Conservation (phyloP, 495 filamentous ascomycete genomes). For the Penicillium bialowiezense region DNA sequence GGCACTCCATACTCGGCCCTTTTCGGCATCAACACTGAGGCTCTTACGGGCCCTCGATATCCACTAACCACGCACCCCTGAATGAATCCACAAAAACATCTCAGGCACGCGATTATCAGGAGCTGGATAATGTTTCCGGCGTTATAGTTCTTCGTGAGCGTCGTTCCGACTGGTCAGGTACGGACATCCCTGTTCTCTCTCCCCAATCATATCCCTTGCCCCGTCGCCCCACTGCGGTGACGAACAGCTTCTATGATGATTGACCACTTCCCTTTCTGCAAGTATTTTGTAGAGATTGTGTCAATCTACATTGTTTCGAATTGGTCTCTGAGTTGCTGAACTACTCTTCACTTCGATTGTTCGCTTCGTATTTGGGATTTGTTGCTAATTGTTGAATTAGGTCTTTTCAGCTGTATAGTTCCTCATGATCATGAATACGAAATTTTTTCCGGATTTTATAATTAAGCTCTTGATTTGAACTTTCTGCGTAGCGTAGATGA, state of each 20-base stretch:
- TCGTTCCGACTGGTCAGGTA: background rate
- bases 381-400: background rate
- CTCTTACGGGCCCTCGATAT: too few species aligned
- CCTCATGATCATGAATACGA: too few species aligned
- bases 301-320: constrained; percentile 22
- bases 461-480: too few species aligned
- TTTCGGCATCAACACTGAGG: too few species aligned
- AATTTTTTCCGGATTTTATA: too few species aligned
- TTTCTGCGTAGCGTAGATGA: too few species aligned
- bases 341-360: background rate
- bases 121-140: background rate
- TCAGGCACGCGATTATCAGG: background rate
- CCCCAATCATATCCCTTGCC: too few species aligned
- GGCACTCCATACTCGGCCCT: too few species aligned
- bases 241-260: constrained; percentile 16
- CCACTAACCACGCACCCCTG: too few species aligned
- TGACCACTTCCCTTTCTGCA: constrained; percentile 22
- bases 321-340: constrained; percentile 18
- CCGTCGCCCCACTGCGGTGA: too few species aligned
- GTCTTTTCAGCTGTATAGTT: background rate
- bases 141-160: background rate
- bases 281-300: constrained; percentile 14
- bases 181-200: too few species aligned
- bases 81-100: too few species aligned
- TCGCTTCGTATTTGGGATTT: background rate